Conservation (phyloP, 208 protist genomes). For the Crithidia fasciculata region DNA sequence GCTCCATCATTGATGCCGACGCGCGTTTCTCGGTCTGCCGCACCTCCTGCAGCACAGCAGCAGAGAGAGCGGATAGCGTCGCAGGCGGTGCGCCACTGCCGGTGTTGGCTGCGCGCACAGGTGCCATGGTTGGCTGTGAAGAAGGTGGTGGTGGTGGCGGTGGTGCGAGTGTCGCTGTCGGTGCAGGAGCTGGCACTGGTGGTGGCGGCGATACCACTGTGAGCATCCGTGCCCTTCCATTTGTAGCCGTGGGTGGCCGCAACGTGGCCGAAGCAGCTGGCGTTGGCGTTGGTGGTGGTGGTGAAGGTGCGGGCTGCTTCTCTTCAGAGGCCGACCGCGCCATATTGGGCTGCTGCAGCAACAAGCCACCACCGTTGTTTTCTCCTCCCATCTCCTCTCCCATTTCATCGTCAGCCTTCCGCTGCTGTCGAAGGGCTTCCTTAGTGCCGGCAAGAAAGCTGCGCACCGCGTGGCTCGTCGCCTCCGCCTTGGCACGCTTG, state of each 20-base stretch:
- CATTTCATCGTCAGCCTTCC: neutral
- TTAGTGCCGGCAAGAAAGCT: constrained; percentile 7
- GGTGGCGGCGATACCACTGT: neutral
- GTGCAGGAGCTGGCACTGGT: neutral
- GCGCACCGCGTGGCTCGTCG: constrained; percentile 14
- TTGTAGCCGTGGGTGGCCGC: too few species aligned
- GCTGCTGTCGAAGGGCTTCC: constrained; percentile 21
- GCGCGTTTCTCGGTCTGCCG: constrained; percentile 23
- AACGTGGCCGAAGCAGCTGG: too few species aligned
- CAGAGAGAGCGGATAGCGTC: constrained; percentile 25
- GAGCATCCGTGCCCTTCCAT: too few species aligned
- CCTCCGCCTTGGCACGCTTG: constrained; percentile 24
- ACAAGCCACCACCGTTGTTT: too few species aligned
- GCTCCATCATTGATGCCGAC: constrained; percentile 50
- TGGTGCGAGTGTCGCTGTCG: neutral
- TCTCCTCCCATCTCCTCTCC: neutral
- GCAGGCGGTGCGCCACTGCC: neutral
- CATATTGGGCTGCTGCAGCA: too few species aligned
- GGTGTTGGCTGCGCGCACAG: neutral
- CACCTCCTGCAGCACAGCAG: constrained; percentile 25
- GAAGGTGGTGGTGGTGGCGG: too few species aligned
- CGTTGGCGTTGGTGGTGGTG: too few species aligned
- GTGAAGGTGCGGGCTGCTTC: too few species aligned
- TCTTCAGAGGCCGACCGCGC: too few species aligned
- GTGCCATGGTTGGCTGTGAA: too few species aligned